Evolutionary conservation across 2,329 filamentous ascomycete species (phyloP), one percentile per base, ranked within the genome.

Genomic region (Fusarium sp.): DNA sequence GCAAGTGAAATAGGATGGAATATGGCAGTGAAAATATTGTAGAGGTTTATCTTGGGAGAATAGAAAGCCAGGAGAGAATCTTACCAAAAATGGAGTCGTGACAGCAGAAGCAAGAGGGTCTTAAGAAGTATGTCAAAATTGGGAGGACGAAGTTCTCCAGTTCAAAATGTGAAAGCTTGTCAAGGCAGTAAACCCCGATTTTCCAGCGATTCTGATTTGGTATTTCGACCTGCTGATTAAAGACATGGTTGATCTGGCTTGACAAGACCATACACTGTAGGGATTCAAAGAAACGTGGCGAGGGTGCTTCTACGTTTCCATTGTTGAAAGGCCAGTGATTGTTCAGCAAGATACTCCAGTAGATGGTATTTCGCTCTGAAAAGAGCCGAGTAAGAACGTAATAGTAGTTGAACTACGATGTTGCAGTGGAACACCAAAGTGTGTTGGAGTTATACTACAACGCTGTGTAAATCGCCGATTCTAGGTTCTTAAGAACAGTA

Each of bases 401-500:
- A 39, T 20, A 39, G 33, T 53, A 6, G 24, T 36, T 53, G 50
- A 15, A 36, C 26, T n/a, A 24, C 20, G 33, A 18, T 28, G 13
- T 38, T 10, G 12, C 7, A 38, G 33, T 36, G 20, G 24, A 53
- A 53, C 24, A 22, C 38, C 50, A 53, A 28, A 20, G 22, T 26
- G 14, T 28, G 31, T 24, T 53, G 24, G 50, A 47, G 62, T 48
- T 35, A 54, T 36, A 28, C 44, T 31, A 57, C 45, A 42, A 42
- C 63, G 58, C 58, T 48, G 57, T 53, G 50, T 33, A n/a, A 48
- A 45, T 42, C 30, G 36, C 33, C 51, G 28, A n/a, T 36, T 60
- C 50, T 58, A 44, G 41, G 59, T 44, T 53, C 57, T 54, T 33
- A 30, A 42, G 38, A 39, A 63, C 54, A 67, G 57, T 48, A 41